Evolutionary conservation across 257 asterid genomes (phyloP), one percentile per base, ranked within the genome.

Genomic region (Nicotiana undulata): DNA sequence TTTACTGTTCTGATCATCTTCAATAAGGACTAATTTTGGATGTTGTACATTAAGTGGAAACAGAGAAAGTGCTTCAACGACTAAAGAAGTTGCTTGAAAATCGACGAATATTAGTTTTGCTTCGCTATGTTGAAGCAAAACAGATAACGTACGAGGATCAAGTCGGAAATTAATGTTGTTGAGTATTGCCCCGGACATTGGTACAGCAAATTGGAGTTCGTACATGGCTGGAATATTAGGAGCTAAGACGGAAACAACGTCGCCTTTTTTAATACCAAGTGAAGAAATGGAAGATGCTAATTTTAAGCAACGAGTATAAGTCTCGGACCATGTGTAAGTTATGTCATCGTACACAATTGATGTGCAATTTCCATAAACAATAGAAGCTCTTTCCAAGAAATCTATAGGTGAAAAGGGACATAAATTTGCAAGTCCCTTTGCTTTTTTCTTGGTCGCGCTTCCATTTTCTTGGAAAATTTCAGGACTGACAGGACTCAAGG

Each of bases 121-220:
- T 65, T 80, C 89, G 46, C 85, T 4, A 49, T 90, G 93, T 55
- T 82, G 88, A 6, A 91, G 89, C 9, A 88, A 15, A 5, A 81
- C 75, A 4, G 89, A 86, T 65, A 91, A 76, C 1, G 84, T 83
- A 6, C 76, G 55, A 7, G 93, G 83, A 78, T 91, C 93, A 2
- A 90, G 90, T 11, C 88, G 89, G 68, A 89, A 88, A 66, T 91
- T 91, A n/a, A 91, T 29, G 1, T 86, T 83, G 59, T 90, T 89
- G 9, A 91, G 87, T 22, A 90, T 44, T 0, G 92, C 92, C 0
- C 91, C 94, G 15, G 93, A 81, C 97, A 90, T 90, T 6, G 94
- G 94, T 4, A 89, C 87, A 0, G 93, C 90, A 40, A 90, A 92
- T n/a, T 92, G 94, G 65, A 90, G 92, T 89, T 92, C 97, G 46